Evolutionary conservation across 768 basidiomycete species (phyloP).

Genomic region (Saitozyma podzolica): DNA sequence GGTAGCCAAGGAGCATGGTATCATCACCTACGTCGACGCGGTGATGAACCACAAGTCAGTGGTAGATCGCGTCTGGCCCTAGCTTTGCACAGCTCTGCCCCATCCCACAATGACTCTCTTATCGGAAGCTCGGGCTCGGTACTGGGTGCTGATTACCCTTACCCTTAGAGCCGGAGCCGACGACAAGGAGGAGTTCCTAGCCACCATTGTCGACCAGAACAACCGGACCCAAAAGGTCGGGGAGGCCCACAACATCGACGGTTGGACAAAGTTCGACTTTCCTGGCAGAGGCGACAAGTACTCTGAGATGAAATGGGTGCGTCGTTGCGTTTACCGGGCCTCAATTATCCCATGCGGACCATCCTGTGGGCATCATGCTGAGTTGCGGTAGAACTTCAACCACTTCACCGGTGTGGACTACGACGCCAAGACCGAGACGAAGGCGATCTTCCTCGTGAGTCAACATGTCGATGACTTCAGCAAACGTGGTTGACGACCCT

Average conservation of each 20-base stretch:
- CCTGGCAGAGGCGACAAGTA: slow-evolving; percentile 68
- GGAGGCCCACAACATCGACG: slow-evolving; percentile 67
- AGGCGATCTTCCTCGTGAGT: slow-evolving; percentile 59
- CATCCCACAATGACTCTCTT: background rate
- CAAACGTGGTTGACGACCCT: background rate
- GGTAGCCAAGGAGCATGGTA: slow-evolving; percentile 65
- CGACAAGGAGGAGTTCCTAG: slow-evolving; percentile 66
- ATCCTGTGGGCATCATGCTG: slow-evolving; percentile 1
- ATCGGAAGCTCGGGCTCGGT: background rate
- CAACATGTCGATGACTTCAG: background rate
- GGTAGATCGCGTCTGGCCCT: slow-evolving; percentile 51
- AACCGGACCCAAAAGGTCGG: slow-evolving; percentile 68
- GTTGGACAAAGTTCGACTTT: slow-evolving; percentile 69
- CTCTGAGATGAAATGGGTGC: slow-evolving; percentile 41
- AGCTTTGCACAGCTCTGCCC: slow-evolving; percentile 55
- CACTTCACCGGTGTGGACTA: slow-evolving; percentile 71
- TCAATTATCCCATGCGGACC: background rate
- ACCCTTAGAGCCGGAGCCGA: slow-evolving; percentile 71
- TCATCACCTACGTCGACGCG: slow-evolving; percentile 80
- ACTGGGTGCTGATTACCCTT: background rate
- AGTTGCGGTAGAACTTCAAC: slow-evolving; percentile 59
- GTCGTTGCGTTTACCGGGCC: background rate
- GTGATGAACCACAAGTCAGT: slow-evolving; percentile 73
- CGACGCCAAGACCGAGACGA: slow-evolving; percentile 67
- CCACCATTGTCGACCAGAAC: slow-evolving; percentile 67